Base-by-base conservation (phyloP, 2,329 filamentous ascomycete species). In the Sporothrix brasiliensis region DNA sequence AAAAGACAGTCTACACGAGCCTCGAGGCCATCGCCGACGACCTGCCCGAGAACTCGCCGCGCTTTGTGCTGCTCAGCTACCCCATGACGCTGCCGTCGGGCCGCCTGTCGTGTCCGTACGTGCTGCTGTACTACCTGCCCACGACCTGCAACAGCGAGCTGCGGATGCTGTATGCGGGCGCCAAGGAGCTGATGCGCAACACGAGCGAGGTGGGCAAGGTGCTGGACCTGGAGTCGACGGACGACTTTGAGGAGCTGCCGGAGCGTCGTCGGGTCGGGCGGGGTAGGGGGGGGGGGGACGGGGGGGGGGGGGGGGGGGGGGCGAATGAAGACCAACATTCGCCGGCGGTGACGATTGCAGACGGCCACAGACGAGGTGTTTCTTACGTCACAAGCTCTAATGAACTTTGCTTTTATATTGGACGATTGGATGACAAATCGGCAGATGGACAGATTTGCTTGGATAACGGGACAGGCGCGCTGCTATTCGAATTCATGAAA, bases 141-240 rank as follows among this genome's bases (percentile, higher is more conserved):
- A 91, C 90, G 67, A 97, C 94, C 65, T 95, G 92, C 82, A 97
- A 97, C 79, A 88, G 86, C 75, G 92, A 94, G 77, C 84, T 91
- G 77, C 89, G 92, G 75, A 98, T 98, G 95, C 83, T 95, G 78
- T 99, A 98, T 79, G 95, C 95, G 41, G 92, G 94, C 52, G 95
- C 95, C 56, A 97, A 97, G 81, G 95, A 99, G 82, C 81, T 98
- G 79, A 93, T 98, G 91, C 89, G 94, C 74, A 97, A 92, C 78
- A 96, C 92, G 69, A 92, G 92, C 71, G 93, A 97, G 82, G 94
- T 93, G n/a, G 90, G 91, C 69, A 88, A 88, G 75, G 90, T 98
- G 34, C 87, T 99, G 73, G 94, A 98, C 80, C 88, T 98, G 65
- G 88, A 92, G 75, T 89, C 87, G 24, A 86, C 87, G 3, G 93